A percentile compares a stretch with the other conserved stretches of the same genome.
Conservation (phyloP, 495 filamentous ascomycete genomes). For the Friedmanniomyces endolithicus region DNA sequence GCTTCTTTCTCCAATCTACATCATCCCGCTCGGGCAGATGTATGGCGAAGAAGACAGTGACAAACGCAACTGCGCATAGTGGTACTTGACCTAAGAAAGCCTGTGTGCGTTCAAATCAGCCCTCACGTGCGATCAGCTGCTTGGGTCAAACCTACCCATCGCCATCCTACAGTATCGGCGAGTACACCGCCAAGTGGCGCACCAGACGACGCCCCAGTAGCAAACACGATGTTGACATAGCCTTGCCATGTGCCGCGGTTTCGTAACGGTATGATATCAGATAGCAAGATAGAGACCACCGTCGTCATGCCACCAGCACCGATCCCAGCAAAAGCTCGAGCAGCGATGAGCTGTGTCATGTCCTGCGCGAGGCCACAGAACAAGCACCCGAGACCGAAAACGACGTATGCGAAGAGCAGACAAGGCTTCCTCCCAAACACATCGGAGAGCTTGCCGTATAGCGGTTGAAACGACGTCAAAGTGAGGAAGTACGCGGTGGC, state of each 20-base stretch:
- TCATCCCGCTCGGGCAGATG: constrained; percentile 46
- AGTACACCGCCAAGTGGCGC: constrained; percentile 66
- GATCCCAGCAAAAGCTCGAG: constrained; percentile 59
- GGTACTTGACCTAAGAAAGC: constrained; percentile 51
- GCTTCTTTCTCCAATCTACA: constrained; percentile 48
- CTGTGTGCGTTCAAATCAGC: not conserved
- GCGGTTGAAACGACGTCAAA: constrained; percentile 64
- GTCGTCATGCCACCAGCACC: constrained; percentile 81
- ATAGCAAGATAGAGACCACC: constrained; percentile 64
- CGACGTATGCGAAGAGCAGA: constrained; percentile 57
- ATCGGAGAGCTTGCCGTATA: constrained; percentile 69
- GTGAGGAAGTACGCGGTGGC: constrained; percentile 69
- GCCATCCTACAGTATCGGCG: constrained; percentile 67
- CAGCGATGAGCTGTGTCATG: constrained; percentile 59
- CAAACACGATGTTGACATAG: constrained; percentile 68
- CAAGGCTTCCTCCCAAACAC: constrained; percentile 73
- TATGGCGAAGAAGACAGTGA: constrained; percentile 49
- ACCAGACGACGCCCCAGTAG: constrained; percentile 55
- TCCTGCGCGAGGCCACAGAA: constrained; percentile 58
- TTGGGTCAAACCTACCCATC: constrained; percentile 40
- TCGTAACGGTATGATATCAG: constrained; percentile 72
- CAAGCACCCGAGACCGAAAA: constrained; percentile 64
- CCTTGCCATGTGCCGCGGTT: constrained; percentile 72
- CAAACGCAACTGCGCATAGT: constrained; percentile 57
- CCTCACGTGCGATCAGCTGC: not conserved